Conservation (phyloP, 208 protist genomes). For the Trypanosomatidae sp. region DNA sequence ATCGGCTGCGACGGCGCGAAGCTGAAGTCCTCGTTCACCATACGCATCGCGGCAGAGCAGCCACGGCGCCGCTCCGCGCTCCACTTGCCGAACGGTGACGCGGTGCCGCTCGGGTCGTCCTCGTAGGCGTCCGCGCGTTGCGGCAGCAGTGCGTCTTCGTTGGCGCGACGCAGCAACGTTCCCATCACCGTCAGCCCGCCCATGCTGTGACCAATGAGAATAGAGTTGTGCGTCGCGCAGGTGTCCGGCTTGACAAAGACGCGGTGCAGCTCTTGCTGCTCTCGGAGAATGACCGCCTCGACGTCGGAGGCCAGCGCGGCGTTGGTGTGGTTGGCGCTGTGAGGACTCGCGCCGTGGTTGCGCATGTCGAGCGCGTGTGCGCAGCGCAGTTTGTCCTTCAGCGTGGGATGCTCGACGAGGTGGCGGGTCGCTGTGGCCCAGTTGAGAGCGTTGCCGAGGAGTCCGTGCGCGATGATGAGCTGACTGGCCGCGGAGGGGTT, state of each 20-base stretch:
- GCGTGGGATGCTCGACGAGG: constrained; percentile 41
- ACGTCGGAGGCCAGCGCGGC: constrained; percentile 71
- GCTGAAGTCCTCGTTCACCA: constrained; percentile 57
- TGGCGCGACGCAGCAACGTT: constrained; percentile 68
- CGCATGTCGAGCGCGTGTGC: constrained; percentile 74
- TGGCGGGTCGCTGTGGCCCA: constrained; percentile 55
- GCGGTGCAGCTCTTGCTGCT: constrained; percentile 29
- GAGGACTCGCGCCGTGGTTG: constrained; percentile 80
- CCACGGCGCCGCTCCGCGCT: constrained; percentile 9
- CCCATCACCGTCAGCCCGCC: constrained; percentile 78
- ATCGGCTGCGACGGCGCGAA: constrained; percentile 48
- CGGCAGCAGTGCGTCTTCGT: constrained; percentile 57
- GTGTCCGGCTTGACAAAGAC: neutral
- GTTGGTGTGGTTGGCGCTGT: constrained; percentile 60
- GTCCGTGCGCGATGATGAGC: constrained; percentile 73
- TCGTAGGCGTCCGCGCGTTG: constrained; percentile 14
- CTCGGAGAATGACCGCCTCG: constrained; percentile 52
- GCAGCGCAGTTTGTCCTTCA: constrained; percentile 41
- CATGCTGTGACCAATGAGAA: constrained; percentile 90
- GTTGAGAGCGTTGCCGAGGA: constrained; percentile 78
- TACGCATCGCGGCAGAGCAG: constrained; percentile 44
- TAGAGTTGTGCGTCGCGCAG: constrained; percentile 20
- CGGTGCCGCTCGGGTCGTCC: constrained; percentile 5
- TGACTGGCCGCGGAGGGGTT: constrained; percentile 26
- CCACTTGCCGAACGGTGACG: constrained; percentile 20